Conservation (phyloP, 1,284 basidiomycete genomes). For the Meripilus lineatus region DNA sequence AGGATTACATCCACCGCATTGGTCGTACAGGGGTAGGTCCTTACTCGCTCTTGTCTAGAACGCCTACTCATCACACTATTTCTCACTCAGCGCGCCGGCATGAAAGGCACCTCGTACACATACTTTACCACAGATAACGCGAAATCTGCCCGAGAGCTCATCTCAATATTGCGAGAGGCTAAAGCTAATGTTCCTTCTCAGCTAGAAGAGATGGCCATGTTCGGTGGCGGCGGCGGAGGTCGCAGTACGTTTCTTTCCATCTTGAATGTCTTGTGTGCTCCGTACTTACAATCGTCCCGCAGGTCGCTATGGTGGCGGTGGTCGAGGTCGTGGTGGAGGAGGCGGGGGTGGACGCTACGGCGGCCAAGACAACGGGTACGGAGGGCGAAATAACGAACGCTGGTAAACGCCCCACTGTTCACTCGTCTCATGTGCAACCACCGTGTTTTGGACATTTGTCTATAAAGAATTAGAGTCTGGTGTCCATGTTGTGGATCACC, state of each 20-base stretch:
- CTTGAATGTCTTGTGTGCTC: background rate
- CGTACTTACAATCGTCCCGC: background rate
- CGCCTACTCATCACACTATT: constrained; percentile 13
- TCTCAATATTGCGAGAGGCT: constrained; percentile 87
- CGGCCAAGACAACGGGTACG: constrained; percentile 27
- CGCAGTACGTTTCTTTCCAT: constrained; percentile 43
- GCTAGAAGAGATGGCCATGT: constrained; percentile 91
- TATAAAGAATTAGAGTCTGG: constrained; percentile 4
- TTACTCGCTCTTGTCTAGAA: background rate
- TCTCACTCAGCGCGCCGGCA: constrained; percentile 68
- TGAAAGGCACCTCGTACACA: constrained; percentile 90
- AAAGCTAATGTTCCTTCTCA: constrained; percentile 87
- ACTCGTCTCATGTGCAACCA: too few relatives aligned
- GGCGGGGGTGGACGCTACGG: constrained; percentile 34
- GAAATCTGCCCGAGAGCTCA: constrained; percentile 89
- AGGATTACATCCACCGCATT: constrained; percentile 93
- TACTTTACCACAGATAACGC: constrained; percentile 97
- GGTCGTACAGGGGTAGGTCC: constrained; percentile 77
- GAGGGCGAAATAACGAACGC: constrained; percentile 22
- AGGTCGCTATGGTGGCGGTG: constrained; percentile 29
- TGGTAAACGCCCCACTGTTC: too few relatives aligned
- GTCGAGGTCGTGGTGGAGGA: constrained; percentile 31
- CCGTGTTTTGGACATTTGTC: too few relatives aligned
- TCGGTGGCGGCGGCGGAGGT: constrained; percentile 73
- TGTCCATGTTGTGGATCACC: background rate